A percentile compares a stretch with the other conserved stretches of the same genome.
These are phyloP conservation scores for Pseudopediastrum boryanum DNA, from an alignment of 139 green algal genomes.

Conservation along the genomic window DNA sequence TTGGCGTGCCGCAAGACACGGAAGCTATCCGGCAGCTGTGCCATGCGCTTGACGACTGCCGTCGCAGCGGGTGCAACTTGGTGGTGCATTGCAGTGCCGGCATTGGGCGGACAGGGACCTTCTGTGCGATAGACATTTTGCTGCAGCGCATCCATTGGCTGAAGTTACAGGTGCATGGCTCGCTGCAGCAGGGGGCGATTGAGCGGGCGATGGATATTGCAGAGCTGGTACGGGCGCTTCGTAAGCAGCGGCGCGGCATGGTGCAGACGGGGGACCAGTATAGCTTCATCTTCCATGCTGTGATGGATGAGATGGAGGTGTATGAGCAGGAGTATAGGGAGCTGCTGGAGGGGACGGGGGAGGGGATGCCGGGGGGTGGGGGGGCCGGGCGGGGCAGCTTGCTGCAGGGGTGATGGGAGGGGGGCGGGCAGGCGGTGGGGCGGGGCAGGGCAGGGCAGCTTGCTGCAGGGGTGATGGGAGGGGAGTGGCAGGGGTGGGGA, in stretches of 20 bases:
- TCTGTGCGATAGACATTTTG: slow-evolving; percentile 76
- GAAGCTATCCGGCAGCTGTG: slow-evolving; percentile 46
- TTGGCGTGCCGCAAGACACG: slow-evolving; percentile 54
- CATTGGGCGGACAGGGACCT: slow-evolving; percentile 79
- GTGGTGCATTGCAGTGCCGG: slow-evolving; percentile 78
- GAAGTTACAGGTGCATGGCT: slow-evolving; percentile 15
- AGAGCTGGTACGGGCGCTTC: slow-evolving; percentile 65
- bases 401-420: too few relatives aligned
- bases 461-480: too few relatives aligned
- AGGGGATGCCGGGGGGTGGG: too few relatives aligned
- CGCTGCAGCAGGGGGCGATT: slow-evolving; percentile 12
- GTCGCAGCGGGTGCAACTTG: slow-evolving; percentile 23
- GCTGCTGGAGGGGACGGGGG: too few relatives aligned
- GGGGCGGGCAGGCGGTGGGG: too few relatives aligned
- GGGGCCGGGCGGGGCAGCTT: too few relatives aligned
- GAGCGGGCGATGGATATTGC: slow-evolving; percentile 66
- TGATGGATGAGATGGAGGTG: slow-evolving; percentile 38
- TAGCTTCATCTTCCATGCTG: slow-evolving; percentile 71
- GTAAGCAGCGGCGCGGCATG: slow-evolving; percentile 83
- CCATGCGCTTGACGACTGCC: slow-evolving; percentile 44
- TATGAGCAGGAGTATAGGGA: too few relatives aligned
- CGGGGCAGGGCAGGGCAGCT: too few relatives aligned
- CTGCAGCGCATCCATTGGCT: slow-evolving; percentile 62
- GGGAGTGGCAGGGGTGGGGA: too few relatives aligned
- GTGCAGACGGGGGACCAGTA: slow-evolving; percentile 92